These are phyloP conservation scores for Serendipita sp. DNA, from an alignment of 768 basidiomycete species.

Conservation along the genomic window DNA sequence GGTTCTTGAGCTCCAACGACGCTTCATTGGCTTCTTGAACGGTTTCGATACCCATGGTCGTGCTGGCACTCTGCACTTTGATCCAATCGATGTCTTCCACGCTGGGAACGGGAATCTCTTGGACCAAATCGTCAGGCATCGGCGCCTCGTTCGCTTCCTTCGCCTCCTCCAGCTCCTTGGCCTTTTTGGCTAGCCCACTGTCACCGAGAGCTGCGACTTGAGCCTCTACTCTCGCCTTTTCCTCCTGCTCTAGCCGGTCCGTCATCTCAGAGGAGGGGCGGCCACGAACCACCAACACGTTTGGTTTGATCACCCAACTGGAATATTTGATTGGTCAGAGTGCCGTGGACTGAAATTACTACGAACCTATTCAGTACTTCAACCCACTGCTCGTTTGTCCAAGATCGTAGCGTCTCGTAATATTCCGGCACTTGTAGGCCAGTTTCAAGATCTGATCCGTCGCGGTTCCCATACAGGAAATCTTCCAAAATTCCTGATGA, in stretches of 20 bases:
- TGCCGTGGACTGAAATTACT: background rate
- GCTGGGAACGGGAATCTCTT: slow-evolving; percentile 76
- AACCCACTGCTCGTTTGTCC: slow-evolving; percentile 66
- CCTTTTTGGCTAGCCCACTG: slow-evolving; percentile 63
- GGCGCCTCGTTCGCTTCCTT: slow-evolving; percentile 74
- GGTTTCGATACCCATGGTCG: slow-evolving; percentile 31
- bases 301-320: slow-evolving; percentile 67
- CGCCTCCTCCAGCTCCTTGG: slow-evolving; percentile 55
- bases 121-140: slow-evolving; percentile 68
- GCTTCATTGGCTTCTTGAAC: slow-evolving; percentile 13
- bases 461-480: slow-evolving; percentile 69
- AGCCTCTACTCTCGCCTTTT: slow-evolving; percentile 56
- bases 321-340: slow-evolving; percentile 10
- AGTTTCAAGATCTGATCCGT: slow-evolving; percentile 60
- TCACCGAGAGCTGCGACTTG: slow-evolving; percentile 61
- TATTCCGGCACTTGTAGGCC: slow-evolving; percentile 46
- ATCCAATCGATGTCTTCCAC: slow-evolving; percentile 90
- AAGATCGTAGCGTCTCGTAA: slow-evolving; percentile 48
- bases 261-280: slow-evolving; percentile 77
- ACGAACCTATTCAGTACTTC: slow-evolving; percentile 56
- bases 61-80: slow-evolving; percentile 51
- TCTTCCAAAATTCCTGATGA: slow-evolving; percentile 60
- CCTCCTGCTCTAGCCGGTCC: slow-evolving; percentile 62
- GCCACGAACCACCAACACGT: slow-evolving; percentile 60
- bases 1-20: slow-evolving; percentile 24